phyloP scores from a whole-genome alignment of 2,329 filamentous ascomycete species.

The Microcera coccophila region DNA sequence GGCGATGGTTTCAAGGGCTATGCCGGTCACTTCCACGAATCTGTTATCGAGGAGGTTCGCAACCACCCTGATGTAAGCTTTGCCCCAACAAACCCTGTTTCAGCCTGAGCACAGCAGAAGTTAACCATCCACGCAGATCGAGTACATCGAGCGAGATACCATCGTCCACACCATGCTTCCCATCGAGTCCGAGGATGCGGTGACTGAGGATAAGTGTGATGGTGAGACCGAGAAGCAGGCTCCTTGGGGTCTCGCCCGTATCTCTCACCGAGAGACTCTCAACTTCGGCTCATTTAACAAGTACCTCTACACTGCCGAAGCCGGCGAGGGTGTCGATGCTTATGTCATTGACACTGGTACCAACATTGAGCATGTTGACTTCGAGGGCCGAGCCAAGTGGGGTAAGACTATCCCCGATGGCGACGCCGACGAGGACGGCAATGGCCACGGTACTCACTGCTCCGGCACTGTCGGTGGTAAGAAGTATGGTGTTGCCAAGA shows the following conservation, averaged over 20 bases:
- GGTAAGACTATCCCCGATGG: constrained; percentile 89
- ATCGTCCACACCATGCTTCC: constrained; percentile 76
- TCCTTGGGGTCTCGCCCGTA: constrained; percentile 97
- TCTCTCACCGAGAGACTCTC: constrained; percentile 86
- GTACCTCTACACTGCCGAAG: constrained; percentile 86
- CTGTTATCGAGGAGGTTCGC: constrained; percentile 88
- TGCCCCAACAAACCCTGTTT: neutral
- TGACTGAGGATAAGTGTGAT: constrained; percentile 41
- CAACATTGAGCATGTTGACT: constrained; percentile 92
- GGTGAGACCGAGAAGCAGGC: constrained; percentile 78
- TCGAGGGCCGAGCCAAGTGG: constrained; percentile 92
- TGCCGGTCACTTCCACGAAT: constrained; percentile 92
- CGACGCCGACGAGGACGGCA: constrained; percentile 88
- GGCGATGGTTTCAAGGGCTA: constrained; percentile 82
- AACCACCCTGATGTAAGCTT: constrained; percentile 90
- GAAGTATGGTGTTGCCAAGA: constrained; percentile 99
- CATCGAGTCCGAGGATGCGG: constrained; percentile 35
- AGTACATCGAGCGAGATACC: constrained; percentile 93
- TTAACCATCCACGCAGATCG: constrained; percentile 60
- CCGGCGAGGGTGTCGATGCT: constrained; percentile 95
- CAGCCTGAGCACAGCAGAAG: constrained; percentile 5
- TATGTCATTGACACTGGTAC: constrained; percentile 98
- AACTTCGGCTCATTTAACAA: constrained; percentile 96
- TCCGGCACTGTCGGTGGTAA: constrained; percentile 96
- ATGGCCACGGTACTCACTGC: constrained; percentile 98